Evolutionary conservation across 2,329 filamentous ascomycete genomes (phyloP).

Genomic region (Aspergillus pseudonomiae): DNA sequence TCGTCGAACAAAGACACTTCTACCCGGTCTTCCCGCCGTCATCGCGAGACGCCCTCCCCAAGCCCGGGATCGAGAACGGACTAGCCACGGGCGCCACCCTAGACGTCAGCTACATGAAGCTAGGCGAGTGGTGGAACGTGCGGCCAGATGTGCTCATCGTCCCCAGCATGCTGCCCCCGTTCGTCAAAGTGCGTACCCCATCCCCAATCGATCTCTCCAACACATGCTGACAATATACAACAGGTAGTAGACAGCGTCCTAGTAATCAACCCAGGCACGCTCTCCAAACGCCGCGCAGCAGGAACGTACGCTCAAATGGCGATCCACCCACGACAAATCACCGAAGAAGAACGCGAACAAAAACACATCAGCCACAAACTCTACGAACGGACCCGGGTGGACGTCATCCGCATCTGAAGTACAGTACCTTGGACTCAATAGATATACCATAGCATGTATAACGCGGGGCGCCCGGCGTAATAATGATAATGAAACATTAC

Average conservation of each 20-base stretch:
- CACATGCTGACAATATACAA: not conserved
- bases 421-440: not conserved
- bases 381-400: conserved; percentile 81
- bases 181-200: conserved; percentile 71
- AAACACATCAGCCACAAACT: conserved; percentile 72
- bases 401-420: conserved; percentile 75
- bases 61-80: conserved; percentile 62
- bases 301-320: conserved; percentile 85
- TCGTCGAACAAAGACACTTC: conserved; percentile 90
- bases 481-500: not conserved
- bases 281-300: conserved; percentile 81
- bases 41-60: conserved; percentile 68
- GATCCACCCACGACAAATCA: conserved; percentile 66
- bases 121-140: conserved; percentile 88
- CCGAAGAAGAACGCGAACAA: conserved; percentile 59
- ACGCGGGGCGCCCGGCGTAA: not conserved
- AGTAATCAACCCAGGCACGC: conserved; percentile 83
- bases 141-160: conserved; percentile 81
- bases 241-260: conserved; percentile 90
- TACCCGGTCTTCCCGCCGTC: conserved; percentile 85
- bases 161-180: conserved; percentile 81
- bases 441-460: conserved; percentile 9
- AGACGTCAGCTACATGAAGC: conserved; percentile 80
- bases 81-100: conserved; percentile 74
- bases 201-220: not conserved